These are phyloP conservation scores for Mycogone perniciosa DNA, from an alignment of 2,329 filamentous ascomycete genomes.

Conservation along the genomic window DNA sequence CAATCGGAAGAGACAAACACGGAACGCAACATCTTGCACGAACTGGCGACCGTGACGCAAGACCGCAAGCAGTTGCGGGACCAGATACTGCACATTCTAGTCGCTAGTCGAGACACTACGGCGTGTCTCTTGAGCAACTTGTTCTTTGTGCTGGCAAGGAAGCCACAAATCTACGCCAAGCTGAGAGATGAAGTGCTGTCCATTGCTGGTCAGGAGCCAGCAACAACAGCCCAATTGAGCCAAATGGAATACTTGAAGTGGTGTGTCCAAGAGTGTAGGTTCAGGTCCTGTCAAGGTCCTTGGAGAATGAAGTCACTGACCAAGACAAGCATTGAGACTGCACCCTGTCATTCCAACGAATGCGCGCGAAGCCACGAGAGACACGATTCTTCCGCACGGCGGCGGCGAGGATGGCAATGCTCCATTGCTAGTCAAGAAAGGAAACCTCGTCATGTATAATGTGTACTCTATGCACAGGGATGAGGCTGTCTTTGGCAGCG, in stretches of 20 bases:
- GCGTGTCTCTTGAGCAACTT: slow-evolving; percentile 38
- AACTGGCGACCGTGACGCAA: slow-evolving; percentile 39
- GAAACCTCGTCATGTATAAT: slow-evolving; percentile 37
- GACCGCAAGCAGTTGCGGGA: slow-evolving; percentile 35
- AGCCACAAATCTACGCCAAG: slow-evolving; percentile 37
- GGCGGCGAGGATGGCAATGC: slow-evolving; percentile 42
- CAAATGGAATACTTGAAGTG: slow-evolving; percentile 49
- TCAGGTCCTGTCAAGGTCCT: neutral
- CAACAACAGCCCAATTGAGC: slow-evolving; percentile 44
- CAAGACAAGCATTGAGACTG: slow-evolving; percentile 37
- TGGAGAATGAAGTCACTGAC: neutral
- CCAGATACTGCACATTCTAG: slow-evolving; percentile 38
- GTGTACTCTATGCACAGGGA: slow-evolving; percentile 37
- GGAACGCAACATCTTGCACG: slow-evolving; percentile 43
- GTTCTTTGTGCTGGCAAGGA: slow-evolving; percentile 36
- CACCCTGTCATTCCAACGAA: slow-evolving; percentile 47
- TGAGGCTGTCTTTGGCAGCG: slow-evolving; percentile 30
- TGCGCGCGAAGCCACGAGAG: slow-evolving; percentile 27
- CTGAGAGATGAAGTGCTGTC: slow-evolving; percentile 37
- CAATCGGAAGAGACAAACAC: slow-evolving; percentile 15
- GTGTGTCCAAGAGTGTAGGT: slow-evolving; percentile 51
- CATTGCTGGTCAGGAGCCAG: slow-evolving; percentile 26
- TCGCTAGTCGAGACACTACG: slow-evolving; percentile 43
- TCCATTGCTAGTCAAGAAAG: slow-evolving; percentile 44
- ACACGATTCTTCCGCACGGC: slow-evolving; percentile 46